phyloP scores from a whole-genome alignment of 2,329 filamentous ascomycete genomes.

The Ceratocystis huliohia region DNA sequence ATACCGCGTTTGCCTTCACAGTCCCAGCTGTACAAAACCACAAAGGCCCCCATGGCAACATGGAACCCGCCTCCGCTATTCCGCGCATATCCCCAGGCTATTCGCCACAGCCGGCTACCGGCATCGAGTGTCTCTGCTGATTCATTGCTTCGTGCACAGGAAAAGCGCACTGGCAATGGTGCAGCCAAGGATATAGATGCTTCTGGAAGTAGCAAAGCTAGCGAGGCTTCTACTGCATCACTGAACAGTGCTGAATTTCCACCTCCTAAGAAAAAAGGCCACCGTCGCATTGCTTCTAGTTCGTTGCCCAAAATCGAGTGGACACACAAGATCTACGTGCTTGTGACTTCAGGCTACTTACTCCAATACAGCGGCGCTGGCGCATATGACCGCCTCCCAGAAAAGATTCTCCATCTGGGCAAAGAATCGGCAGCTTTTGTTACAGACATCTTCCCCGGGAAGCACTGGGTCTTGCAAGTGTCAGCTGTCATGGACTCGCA shows the following conservation, averaged over 20 bases:
- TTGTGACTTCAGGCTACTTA: conserved; percentile 58
- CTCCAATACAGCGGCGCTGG: conserved; percentile 64
- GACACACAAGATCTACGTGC: conserved; percentile 58
- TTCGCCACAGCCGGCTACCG: conserved; percentile 59
- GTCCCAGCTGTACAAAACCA: conserved; percentile 23
- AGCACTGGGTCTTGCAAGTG: conserved; percentile 68
- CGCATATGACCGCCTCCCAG: conserved; percentile 56
- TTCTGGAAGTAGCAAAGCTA: not conserved
- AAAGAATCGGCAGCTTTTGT: conserved; percentile 67
- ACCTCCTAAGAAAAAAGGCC: conserved; percentile 32
- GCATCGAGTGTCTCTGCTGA: conserved; percentile 58
- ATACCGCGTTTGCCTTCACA: conserved; percentile 18
- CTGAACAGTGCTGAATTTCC: not conserved
- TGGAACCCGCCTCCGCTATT: conserved; percentile 69
- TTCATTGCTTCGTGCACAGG: conserved; percentile 38
- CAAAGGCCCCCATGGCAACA: conserved; percentile 27
- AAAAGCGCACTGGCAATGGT: conserved; percentile 24
- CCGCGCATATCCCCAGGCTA: conserved; percentile 73
- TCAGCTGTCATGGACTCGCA: conserved; percentile 52
- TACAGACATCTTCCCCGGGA: conserved; percentile 65
- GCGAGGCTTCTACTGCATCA: not conserved
- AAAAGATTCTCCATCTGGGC: conserved; percentile 60
- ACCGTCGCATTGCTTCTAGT: conserved; percentile 33
- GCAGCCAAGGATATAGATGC: conserved; percentile 14
- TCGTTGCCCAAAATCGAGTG: conserved; percentile 45